Base-by-base conservation (phyloP, 345 rosid genomes). In the Linum trigynum region DNA sequence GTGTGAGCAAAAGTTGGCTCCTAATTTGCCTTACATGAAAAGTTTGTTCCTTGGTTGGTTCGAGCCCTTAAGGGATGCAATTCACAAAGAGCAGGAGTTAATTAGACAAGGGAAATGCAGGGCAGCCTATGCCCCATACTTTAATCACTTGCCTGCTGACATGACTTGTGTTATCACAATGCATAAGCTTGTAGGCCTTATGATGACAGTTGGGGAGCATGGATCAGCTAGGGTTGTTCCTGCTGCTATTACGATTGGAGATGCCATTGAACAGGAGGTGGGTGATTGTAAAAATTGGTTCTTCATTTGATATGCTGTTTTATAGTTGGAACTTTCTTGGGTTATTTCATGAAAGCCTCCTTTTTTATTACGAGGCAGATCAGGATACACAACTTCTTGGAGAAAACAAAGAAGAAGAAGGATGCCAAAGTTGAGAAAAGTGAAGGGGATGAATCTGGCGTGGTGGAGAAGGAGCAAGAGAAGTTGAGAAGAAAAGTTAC, bases 231-330 rank as follows among this genome's bases (percentile, higher is more conserved):
- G 84, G 72, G 88, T 90, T 72, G 82, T 88, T 64, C 81, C 78
- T 63, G 96, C 97, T 65, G 92, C 95, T 41, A 83, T 84, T 66
- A 23, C 66, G 1, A 80, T 94, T 41, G 99, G 97, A 8, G 96
- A 88, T 65, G 92, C 95, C 55, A 77, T 94, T 79, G 99, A 94
- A 68, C 99, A 91, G 77, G 99, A 94, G 96, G 99, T 91, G 72
- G n/a, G 76, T 66, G 57, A 67, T 23, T 62, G 67, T 42, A 3
- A 69, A 32, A 32, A 55, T 65, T 62, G 67, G 57, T 36, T 38
- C 63, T 71, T 45, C 42, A 38, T 60, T 74, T 72, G 23, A 42
- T 40, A 23, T 73, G 35, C 38, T 62, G 32, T 4, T 43, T 15
- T 55, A 15, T 7, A 3, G 14, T 39, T 38, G 16, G n/a, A 48